Base-by-base conservation (phyloP, 352 stramenopile species). In the Halophytophthora batemanensis region DNA sequence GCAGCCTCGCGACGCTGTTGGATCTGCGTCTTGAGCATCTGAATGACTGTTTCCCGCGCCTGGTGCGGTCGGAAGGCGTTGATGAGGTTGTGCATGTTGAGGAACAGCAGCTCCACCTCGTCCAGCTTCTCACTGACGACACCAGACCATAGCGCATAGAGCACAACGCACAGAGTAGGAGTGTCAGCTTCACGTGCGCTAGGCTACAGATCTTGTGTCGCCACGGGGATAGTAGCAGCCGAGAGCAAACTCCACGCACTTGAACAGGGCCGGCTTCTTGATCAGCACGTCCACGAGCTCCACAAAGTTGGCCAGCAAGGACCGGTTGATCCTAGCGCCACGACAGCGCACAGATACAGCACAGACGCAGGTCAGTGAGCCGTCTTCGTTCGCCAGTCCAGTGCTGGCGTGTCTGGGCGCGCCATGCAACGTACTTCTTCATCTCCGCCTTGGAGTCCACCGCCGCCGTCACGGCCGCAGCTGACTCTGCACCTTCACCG, bases 11-110 rank as follows among this genome's bases (percentile, higher is more conserved):
- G 77, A 18, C 81, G 81, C 39, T 89, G 71, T 40, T 92, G 70
- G 23, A 94, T 82, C 63, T 94, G 77, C 13, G 62, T 66, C 56
- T 84, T 71, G 35, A 94, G 79, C 79, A 92, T 87, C 58, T 91
- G 66, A 38, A 94, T 82, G 49, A 92, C 83, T 13, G 69, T 90
- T 61, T 94, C 83, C 2, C 83, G 75, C n/a, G 81, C 78, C 50
- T 94, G 81, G 51, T 94, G 84, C 40, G 84, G 84, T 17, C 84
- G 77, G 66, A 92, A 94, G 29, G 79, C 64, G 65, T 94, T 94
- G 61, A 94, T 94, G 53, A 92, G 73, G 62, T 94, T 94, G 77
- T 94, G 84, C 81, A 94, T 86, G 64, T 94, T 94, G 47, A 94
- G 67, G 51, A 94, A 92, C 22, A 94, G 73, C 54, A 87, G 72